These are phyloP conservation scores for Bacidia gigantensis DNA, from an alignment of 495 filamentous ascomycete species.

Conservation along the genomic window DNA sequence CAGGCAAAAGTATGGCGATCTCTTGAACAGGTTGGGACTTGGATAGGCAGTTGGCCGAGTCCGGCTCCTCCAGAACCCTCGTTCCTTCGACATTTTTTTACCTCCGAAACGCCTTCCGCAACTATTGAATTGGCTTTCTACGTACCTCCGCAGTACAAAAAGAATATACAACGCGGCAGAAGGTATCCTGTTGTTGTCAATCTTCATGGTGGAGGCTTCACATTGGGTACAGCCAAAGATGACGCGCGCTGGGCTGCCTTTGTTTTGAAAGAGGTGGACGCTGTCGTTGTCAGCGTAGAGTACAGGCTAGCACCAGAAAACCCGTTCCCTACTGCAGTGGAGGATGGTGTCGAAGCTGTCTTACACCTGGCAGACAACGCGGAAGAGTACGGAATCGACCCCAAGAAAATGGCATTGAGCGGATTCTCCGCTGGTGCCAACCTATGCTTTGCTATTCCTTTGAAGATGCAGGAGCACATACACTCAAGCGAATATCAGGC, in stretches of 20 bases:
- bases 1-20: slow-evolving; percentile 65
- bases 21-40: slow-evolving; percentile 69
- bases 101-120: slow-evolving; percentile 39
- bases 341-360: slow-evolving; percentile 60
- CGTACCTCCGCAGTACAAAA: slow-evolving; percentile 48
- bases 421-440: slow-evolving; percentile 88
- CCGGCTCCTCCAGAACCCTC: slow-evolving; percentile 52
- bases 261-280: slow-evolving; percentile 40
- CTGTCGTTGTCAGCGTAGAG: slow-evolving; percentile 55
- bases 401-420: slow-evolving; percentile 52
- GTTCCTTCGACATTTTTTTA: slow-evolving; percentile 50
- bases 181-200: slow-evolving; percentile 52
- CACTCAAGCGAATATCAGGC: slow-evolving; percentile 3
- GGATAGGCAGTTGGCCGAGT: slow-evolving; percentile 52
- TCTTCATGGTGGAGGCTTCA: slow-evolving; percentile 70
- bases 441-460: slow-evolving; percentile 64
- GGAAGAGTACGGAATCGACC: slow-evolving; percentile 40
- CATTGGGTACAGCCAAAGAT: slow-evolving; percentile 53
- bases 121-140: slow-evolving; percentile 67
- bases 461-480: slow-evolving; percentile 43
- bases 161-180: slow-evolving; percentile 26
- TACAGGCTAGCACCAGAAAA: slow-evolving; percentile 68
- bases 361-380: slow-evolving; percentile 50
- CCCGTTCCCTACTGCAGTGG: slow-evolving; percentile 63
- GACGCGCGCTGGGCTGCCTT: slow-evolving; percentile 54